These are phyloP conservation scores for Maudiozyma pseudohumilis DNA, from an alignment of 805 yeast species.

Conservation along the genomic window DNA sequence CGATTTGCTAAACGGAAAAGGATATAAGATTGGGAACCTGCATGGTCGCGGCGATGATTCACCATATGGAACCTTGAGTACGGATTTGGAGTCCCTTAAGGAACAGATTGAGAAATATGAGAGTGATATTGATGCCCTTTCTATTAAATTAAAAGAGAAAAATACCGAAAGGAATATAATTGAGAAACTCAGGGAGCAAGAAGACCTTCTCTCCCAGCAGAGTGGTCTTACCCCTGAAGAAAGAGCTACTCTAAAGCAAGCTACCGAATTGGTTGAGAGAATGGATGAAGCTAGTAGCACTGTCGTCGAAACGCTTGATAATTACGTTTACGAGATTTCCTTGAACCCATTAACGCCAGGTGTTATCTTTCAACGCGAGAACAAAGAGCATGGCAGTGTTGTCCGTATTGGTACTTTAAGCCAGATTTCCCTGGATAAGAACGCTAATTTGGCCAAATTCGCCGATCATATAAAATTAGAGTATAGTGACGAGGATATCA, in stretches of 20 bases:
- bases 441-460: constrained; percentile 11
- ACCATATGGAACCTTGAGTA: background rate
- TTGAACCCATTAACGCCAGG: constrained; percentile 13
- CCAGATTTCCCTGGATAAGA: constrained; percentile 9
- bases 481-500: constrained; percentile 19
- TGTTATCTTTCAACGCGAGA: constrained; percentile 17
- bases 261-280: constrained; percentile 9
- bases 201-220: background rate
- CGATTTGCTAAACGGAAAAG: background rate
- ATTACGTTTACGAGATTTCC: constrained; percentile 19
- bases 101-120: constrained; percentile 9
- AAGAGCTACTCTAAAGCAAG: constrained; percentile 1
- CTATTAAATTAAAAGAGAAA: constrained; percentile 1
- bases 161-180: constrained; percentile 1
- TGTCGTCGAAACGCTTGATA: constrained; percentile 9
- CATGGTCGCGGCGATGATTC: background rate
- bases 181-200: constrained; percentile 1
- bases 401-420: constrained; percentile 21
- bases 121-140: constrained; percentile 1
- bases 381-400: constrained; percentile 13
- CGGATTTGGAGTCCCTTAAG: constrained; percentile 7
- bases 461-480: constrained; percentile 17
- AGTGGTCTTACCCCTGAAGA: constrained; percentile 2
- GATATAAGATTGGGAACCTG: background rate
- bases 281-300: constrained; percentile 2